phyloP scores from a whole-genome alignment of 805 yeast species.

The Schwanniomyces pseudopolymorphus region DNA sequence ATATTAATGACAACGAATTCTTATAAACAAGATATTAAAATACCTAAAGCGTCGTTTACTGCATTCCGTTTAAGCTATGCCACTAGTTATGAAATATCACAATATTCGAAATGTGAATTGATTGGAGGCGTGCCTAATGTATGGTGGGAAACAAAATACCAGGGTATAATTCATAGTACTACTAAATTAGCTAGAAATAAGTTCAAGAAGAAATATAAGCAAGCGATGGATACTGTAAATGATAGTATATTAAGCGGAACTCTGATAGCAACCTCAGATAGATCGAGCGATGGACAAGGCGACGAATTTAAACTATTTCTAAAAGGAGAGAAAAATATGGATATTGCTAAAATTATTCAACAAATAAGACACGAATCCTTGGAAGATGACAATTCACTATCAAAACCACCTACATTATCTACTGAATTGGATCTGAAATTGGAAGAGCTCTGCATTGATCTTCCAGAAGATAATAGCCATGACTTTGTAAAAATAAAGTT shows the following conservation, averaged over 20 bases:
- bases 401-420: background rate
- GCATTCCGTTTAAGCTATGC: conserved; percentile 58
- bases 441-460: background rate
- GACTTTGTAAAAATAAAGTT: background rate
- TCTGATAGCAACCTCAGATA: background rate
- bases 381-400: background rate
- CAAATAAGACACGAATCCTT: conserved; percentile 4
- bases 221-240: conserved; percentile 6
- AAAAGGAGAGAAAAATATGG: background rate
- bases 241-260: conserved; percentile 6
- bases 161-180: conserved; percentile 19
- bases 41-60: conserved; percentile 59
- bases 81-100: conserved; percentile 47
- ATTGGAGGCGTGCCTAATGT: conserved; percentile 59
- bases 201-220: conserved; percentile 11
- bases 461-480: background rate
- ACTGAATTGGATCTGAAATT: background rate
- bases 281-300: background rate
- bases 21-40: background rate
- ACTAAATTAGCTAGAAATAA: conserved; percentile 10
- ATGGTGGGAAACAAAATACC: conserved; percentile 47
- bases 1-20: background rate
- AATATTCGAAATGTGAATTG: conserved; percentile 47
- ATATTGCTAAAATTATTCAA: background rate
- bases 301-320: conserved; percentile 6